Conservation (phyloP, 2,329 filamentous ascomycete species). For the Apiospora sp. region DNA sequence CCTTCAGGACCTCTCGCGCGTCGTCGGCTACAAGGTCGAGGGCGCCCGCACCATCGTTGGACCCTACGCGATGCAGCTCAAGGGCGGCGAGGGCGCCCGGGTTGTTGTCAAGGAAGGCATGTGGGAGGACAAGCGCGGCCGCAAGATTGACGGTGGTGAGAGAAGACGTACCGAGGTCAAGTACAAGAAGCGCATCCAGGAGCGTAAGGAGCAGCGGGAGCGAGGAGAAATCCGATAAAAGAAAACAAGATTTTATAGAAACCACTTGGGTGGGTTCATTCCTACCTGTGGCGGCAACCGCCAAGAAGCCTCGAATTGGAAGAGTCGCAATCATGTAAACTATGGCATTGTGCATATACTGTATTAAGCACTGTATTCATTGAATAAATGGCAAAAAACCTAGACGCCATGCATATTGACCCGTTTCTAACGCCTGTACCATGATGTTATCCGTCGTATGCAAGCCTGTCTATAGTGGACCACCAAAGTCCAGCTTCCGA, state of each 20-base stretch:
- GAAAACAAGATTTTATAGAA: neutral
- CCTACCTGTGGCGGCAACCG: neutral
- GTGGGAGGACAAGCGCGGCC: slow-evolving; percentile 88
- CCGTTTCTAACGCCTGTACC: slow-evolving; percentile 13
- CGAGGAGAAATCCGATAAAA: slow-evolving; percentile 35
- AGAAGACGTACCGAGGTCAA: slow-evolving; percentile 84
- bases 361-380: slow-evolving; percentile 26
- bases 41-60: slow-evolving; percentile 76
- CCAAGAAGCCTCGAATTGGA: neutral
- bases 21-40: slow-evolving; percentile 72
- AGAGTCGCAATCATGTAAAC: slow-evolving; percentile 15
- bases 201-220: slow-evolving; percentile 72
- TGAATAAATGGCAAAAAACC: slow-evolving; percentile 9
- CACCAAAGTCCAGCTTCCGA: slow-evolving; percentile 81
- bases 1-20: slow-evolving; percentile 55
- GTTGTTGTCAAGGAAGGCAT: slow-evolving; percentile 83
- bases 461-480: slow-evolving; percentile 39
- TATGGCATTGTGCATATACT: slow-evolving; percentile 26
- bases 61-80: slow-evolving; percentile 74
- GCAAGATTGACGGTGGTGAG: slow-evolving; percentile 97
- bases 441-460: slow-evolving; percentile 10
- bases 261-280: neutral
- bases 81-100: slow-evolving; percentile 69
- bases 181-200: slow-evolving; percentile 83
- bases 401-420: slow-evolving; percentile 18